Evolutionary conservation across 805 yeast species (phyloP), one percentile per base, ranked within the genome.

Genomic region (Kuraishia capsulata): DNA sequence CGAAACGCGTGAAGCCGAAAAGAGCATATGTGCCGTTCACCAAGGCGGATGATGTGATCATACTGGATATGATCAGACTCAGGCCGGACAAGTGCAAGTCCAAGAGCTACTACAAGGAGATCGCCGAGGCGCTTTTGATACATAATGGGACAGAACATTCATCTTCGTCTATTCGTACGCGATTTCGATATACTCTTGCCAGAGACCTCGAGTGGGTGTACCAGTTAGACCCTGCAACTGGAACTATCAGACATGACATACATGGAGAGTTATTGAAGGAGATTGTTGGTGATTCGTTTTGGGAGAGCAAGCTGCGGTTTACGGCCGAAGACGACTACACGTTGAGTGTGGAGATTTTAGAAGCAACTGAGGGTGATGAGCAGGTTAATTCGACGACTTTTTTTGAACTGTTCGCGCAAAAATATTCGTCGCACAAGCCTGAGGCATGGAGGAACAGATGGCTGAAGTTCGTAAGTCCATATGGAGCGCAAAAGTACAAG

Each of bases 381-480:
- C 24, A 24, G 13, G 37, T 16, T 16, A n/a, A n/a, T n/a, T n/a
- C n/a, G n/a, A n/a, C n/a, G n/a, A n/a, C n/a, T n/a, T 63, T 69
- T 16, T 70, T 67, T 47, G 61, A 59, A 14, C 53, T 54, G 18
- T 52, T 71, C 42, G 60, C 64, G 33, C 53, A 59, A 25, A 51
- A 50, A 29, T 52, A 61, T 39, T 72, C 80, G 9, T 59, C 67
- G 28, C 92, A 84, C 54, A 63, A 83, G 3, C 67, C 68, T 35
- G 71, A 73, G 50, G 78, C 89, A n/a, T 84, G 90, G 89, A 75
- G 92, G 55, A 92, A 83, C 53, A 67, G 92, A 44, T 83, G 73
- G 54, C 63, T 90, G 46, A 83, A 81, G 56, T 81, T 80, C 57
- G 75, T 81, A 9, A 54, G 72, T 3, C 64, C 65, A n/a, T 77